These are phyloP conservation scores for Exophiala calicioides DNA, from an alignment of 2,329 filamentous ascomycete genomes.

Conservation along the genomic window DNA sequence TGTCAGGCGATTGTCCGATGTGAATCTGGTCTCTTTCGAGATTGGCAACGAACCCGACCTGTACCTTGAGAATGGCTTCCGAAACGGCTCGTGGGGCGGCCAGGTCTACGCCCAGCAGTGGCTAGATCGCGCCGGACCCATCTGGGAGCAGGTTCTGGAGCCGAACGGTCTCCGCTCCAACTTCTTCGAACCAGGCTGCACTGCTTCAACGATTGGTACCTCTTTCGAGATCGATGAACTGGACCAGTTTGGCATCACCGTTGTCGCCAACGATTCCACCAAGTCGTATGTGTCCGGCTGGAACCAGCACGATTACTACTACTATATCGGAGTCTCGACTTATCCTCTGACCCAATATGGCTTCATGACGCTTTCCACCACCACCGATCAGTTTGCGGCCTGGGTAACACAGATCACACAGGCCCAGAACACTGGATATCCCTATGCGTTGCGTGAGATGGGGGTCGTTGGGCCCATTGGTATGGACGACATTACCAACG, in stretches of 20 bases:
- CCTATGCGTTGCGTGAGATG: constrained; percentile 56
- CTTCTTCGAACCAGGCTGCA: constrained; percentile 53
- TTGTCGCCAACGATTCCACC: constrained; percentile 38
- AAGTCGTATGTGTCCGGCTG: constrained; percentile 43
- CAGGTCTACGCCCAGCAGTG: constrained; percentile 49
- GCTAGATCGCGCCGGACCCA: constrained; percentile 45
- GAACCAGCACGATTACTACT: constrained; percentile 59
- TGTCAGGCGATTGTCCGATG: constrained; percentile 24
- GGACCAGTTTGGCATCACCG: constrained; percentile 42
- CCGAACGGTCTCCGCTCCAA: constrained; percentile 42
- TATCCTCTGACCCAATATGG: constrained; percentile 47
- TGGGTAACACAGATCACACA: constrained; percentile 49
- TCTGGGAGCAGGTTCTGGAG: constrained; percentile 50
- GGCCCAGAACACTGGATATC: constrained; percentile 44
- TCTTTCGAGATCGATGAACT: constrained; percentile 51
- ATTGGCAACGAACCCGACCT: constrained; percentile 37
- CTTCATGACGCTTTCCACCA: constrained; percentile 50
- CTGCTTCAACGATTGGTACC: constrained; percentile 54
- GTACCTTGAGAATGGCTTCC: constrained; percentile 46
- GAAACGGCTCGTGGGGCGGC: constrained; percentile 47
- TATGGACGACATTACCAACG: constrained; percentile 48
- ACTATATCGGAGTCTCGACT: constrained; percentile 52
- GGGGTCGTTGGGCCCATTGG: constrained; percentile 54
- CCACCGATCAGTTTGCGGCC: constrained; percentile 50
- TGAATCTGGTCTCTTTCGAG: constrained; percentile 35